Evolutionary conservation across 148 eudicot genomes (phyloP).

Genomic region (Mesembryanthemum crystallinum): DNA sequence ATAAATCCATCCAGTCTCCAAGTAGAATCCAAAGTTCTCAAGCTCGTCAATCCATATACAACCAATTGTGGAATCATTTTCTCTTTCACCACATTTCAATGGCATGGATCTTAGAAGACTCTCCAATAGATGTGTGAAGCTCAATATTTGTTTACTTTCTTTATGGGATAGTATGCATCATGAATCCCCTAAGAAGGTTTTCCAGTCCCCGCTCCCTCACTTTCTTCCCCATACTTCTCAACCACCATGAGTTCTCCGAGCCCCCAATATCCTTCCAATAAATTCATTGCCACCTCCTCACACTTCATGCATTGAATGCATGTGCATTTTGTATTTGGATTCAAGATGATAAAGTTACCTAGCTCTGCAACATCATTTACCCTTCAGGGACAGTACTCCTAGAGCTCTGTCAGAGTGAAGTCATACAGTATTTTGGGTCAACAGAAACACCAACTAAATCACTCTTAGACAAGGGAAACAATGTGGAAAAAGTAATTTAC

Average conservation of each 20-base stretch:
- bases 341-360: slow-evolving; percentile 18
- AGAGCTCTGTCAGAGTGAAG: slow-evolving; percentile 25
- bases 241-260: slow-evolving; percentile 10
- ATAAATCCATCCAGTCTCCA: background rate
- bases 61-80: background rate
- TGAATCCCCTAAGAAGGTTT: background rate
- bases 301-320: slow-evolving; percentile 2
- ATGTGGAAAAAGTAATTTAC: background rate
- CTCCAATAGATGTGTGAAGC: background rate
- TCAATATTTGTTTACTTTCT: background rate
- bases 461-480: slow-evolving; percentile 4
- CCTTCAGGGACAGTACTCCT: slow-evolving; percentile 24
- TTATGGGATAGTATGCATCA: background rate
- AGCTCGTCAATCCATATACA: slow-evolving; percentile 1
- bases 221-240: background rate
- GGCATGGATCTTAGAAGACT: background rate
- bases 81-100: background rate
- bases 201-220: background rate
- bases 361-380: slow-evolving; percentile 27
- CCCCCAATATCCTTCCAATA: background rate
- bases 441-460: slow-evolving; percentile 10
- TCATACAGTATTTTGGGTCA: slow-evolving; percentile 17
- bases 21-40: background rate
- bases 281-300: background rate
- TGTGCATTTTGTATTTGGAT: slow-evolving; percentile 10